A percentile compares a stretch with the other conserved stretches of the same genome.
Evolutionary conservation across 805 yeast species (phyloP).

Genomic region (Zygotorulaspora florentina): DNA sequence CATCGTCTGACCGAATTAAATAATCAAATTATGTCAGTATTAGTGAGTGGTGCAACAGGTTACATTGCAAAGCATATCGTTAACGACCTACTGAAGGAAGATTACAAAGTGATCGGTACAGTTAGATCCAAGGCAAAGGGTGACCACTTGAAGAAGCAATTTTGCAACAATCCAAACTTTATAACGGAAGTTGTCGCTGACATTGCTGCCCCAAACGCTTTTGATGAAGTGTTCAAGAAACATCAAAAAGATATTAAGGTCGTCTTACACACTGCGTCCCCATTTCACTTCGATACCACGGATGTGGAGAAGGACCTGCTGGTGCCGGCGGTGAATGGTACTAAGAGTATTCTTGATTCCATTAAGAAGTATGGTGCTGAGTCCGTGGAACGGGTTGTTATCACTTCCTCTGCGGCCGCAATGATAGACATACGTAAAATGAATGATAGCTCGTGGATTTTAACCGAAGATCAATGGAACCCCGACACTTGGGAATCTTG

Average conservation of each 20-base stretch:
- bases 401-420: slow-evolving; percentile 58
- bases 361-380: slow-evolving; percentile 41
- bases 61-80: slow-evolving; percentile 48
- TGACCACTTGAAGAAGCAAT: slow-evolving; percentile 32
- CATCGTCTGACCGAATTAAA: no score
- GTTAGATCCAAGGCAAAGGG: slow-evolving; percentile 45
- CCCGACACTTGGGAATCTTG: slow-evolving; percentile 26
- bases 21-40: slow-evolving; percentile 24
- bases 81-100: slow-evolving; percentile 36
- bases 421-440: slow-evolving; percentile 27
- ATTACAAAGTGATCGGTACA: slow-evolving; percentile 46
- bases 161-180: slow-evolving; percentile 23
- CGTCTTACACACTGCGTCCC: slow-evolving; percentile 51
- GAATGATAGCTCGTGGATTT: slow-evolving; percentile 11
- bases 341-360: slow-evolving; percentile 46
- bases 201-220: slow-evolving; percentile 37
- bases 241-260: slow-evolving; percentile 38
- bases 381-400: slow-evolving; percentile 43
- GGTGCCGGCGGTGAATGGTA: slow-evolving; percentile 56
- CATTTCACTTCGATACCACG: slow-evolving; percentile 35
- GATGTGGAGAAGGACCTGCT: slow-evolving; percentile 47
- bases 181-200: slow-evolving; percentile 35
- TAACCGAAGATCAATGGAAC: slow-evolving; percentile 39
- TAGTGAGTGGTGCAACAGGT: slow-evolving; percentile 50
- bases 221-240: slow-evolving; percentile 40